Evolutionary conservation across 768 basidiomycete genomes (phyloP).

Genomic region (Boletus subparvulus): DNA sequence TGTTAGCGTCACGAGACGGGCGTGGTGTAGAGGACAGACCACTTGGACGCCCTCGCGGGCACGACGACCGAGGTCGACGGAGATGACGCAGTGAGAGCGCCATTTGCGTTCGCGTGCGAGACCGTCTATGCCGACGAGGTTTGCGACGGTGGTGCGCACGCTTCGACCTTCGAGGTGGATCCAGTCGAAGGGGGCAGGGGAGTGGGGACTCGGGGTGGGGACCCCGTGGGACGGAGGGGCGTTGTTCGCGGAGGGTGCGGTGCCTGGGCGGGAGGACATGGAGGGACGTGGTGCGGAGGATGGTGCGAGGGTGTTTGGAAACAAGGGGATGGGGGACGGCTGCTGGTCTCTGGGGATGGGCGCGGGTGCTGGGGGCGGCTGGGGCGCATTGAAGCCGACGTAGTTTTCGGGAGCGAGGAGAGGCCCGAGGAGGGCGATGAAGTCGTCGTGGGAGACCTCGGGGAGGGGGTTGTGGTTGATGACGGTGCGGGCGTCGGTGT

Average conservation of each 20-base stretch:
- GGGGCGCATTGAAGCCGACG: constrained; percentile 27
- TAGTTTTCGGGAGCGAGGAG: constrained; percentile 82
- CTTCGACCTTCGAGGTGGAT: constrained; percentile 82
- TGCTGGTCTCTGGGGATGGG: constrained; percentile 21
- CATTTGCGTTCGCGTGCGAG: constrained; percentile 82
- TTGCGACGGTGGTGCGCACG: constrained; percentile 75
- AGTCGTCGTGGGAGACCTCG: constrained; percentile 85
- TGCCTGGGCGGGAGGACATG: constrained; percentile 33
- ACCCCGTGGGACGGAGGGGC: constrained; percentile 7
- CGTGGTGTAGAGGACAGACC: constrained; percentile 43
- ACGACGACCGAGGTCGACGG: constrained; percentile 72
- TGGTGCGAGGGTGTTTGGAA: constrained; percentile 24
- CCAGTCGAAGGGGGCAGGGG: constrained; percentile 83
- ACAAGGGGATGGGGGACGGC: constrained; percentile 31
- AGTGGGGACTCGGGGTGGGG: constrained; percentile 46
- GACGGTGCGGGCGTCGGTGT: constrained; percentile 62
- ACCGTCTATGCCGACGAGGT: constrained; percentile 77
- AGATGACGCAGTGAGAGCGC: constrained; percentile 80
- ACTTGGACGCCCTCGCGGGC: constrained; percentile 77
- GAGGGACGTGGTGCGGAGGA: constrained; percentile 34
- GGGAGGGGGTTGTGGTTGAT: constrained; percentile 88
- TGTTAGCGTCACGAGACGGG: not conserved
- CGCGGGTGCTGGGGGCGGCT: constrained; percentile 11
- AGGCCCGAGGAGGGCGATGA: constrained; percentile 77
- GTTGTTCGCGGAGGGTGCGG: constrained; percentile 29